A percentile compares a stretch with the other conserved stretches of the same genome.
phyloP scores from a whole-genome alignment of 2,329 filamentous ascomycete species.

The Fusarium palustre region DNA sequence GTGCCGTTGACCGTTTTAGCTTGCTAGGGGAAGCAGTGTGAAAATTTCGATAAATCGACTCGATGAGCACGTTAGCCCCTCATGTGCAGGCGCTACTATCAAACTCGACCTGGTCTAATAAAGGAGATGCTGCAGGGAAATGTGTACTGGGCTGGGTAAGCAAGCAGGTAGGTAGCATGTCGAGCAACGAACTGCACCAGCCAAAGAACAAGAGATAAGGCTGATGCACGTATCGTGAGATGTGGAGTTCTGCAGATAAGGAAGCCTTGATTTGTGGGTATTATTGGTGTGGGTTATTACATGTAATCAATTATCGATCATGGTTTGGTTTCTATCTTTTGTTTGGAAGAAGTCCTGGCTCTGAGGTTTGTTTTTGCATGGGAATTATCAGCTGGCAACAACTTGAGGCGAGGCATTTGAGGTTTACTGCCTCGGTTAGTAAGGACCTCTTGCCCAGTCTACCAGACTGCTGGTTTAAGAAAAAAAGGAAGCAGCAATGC shows the following conservation, averaged over 20 bases:
- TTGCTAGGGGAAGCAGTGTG: constrained; percentile 7
- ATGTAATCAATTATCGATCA: constrained; percentile 13
- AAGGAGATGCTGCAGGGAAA: not conserved
- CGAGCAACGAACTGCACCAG: not conserved
- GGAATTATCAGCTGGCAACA: not conserved
- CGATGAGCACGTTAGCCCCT: constrained; percentile 11
- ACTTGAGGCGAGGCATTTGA: no score
- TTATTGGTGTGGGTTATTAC: constrained; percentile 18
- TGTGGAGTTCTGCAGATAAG: constrained; percentile 40
- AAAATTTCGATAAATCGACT: constrained; percentile 1
- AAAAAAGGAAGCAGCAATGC: constrained; percentile 14
- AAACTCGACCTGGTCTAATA: not conserved
- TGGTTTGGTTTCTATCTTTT: not conserved
- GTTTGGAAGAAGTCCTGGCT: not conserved
- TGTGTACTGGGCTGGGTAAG: not conserved
- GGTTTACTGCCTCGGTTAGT: not conserved
- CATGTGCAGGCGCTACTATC: not conserved
- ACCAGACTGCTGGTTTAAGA: not conserved
- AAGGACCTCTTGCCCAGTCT: not conserved
- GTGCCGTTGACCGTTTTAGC: not conserved
- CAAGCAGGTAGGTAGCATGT: not conserved
- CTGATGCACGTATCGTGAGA: constrained; percentile 25
- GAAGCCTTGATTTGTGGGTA: constrained; percentile 11
- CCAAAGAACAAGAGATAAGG: constrained; percentile 29
- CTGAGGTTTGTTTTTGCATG: not conserved